Base-by-base conservation (phyloP, 176 grass and related monocot genomes). In the Avena sativa region DNA sequence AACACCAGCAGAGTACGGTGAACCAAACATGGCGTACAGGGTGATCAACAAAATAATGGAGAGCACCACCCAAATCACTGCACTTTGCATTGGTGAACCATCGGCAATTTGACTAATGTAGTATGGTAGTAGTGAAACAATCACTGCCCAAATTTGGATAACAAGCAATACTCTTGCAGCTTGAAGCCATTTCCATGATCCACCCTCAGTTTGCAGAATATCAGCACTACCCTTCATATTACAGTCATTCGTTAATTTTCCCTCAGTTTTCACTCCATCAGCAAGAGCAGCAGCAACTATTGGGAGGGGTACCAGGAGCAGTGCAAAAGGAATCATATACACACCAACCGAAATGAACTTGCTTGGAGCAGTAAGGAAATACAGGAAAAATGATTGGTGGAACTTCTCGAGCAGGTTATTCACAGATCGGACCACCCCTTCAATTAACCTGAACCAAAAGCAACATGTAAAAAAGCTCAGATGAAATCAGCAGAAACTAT, bases 351-450 rank as follows among this genome's bases (percentile, higher is more conserved):
- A 98, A 44, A 98, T 90, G 83, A 95, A 98, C 86, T 98, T 96
- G 88, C 93, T 91, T 53, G 93, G 96, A 86, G 92, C 79, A 43
- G 93, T 92, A 76, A 98, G 89, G 76, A 98, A 92, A 89, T 98
- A 98, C 19, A 98, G 88, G 88, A 98, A 98, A 93, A 98, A 96
- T 0, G 96, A 98, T 77, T 98, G 96, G 85, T 98, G 96, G 84
- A 98, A 98, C 86, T 98, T 98, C 80, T 98, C 96, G 2, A 98
- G 90, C 47, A 98, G 90, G 74, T 98, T 98, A 63, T 98, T 98
- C 67, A 96, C 92, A 62, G 96, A 98, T 12, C 84, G 93, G 40
- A 94, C 83, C 12, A 93, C 92, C 55, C 93, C 96, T 98, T 98
- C 96, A 53, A 95, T 88, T 83, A 98, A 91, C 86, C 95, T 98